Evolutionary conservation across 2,329 filamentous ascomycete species (phyloP).

Genomic region (Aspergillus piperis): DNA sequence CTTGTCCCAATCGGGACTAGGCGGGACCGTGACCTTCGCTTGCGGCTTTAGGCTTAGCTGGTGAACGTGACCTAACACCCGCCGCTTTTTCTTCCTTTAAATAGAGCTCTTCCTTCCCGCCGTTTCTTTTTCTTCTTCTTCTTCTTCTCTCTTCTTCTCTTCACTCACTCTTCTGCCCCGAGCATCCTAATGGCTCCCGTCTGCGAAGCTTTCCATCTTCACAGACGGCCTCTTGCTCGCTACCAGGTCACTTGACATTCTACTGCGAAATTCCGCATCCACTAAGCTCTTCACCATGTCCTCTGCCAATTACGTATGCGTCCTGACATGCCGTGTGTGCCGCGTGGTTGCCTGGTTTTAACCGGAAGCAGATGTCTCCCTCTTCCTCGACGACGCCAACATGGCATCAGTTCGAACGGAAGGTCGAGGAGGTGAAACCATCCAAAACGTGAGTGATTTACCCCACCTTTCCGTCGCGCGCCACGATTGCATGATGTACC

Average conservation of each 20-base stretch:
- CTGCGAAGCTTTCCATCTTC: constrained; percentile 36
- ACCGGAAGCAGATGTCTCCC: constrained; percentile 63
- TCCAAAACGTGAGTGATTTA: constrained; percentile 76
- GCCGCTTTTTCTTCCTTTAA: constrained; percentile 23
- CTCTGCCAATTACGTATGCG: constrained; percentile 45
- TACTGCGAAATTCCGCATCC: constrained; percentile 1
- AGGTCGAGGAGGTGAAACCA: constrained; percentile 79
- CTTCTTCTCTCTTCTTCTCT: constrained; percentile 22
- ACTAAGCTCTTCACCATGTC: constrained; percentile 34
- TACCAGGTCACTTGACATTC: constrained; percentile 20
- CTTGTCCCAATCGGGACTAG: constrained; percentile 30
- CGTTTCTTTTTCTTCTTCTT: constrained; percentile 26
- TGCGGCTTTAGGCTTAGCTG: constrained; percentile 22
- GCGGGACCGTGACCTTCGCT: constrained; percentile 33
- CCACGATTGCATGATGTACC: constrained; percentile 69
- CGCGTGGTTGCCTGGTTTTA: constrained; percentile 36
- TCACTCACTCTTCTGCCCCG: constrained; percentile 11
- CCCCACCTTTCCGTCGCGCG: constrained; percentile 19
- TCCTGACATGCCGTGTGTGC: constrained; percentile 35
- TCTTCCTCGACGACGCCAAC: constrained; percentile 70
- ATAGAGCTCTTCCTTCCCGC: constrained; percentile 12
- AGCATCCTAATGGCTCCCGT: constrained; percentile 36
- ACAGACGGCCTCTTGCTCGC: constrained; percentile 31
- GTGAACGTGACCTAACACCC: constrained; percentile 24
- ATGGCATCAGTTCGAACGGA: constrained; percentile 74